Percentiles rank a stretch among this genome's conserved stretches.
Evolutionary conservation across 176 grass and related monocot species (phyloP).

Genomic region (Avena atlantica): DNA sequence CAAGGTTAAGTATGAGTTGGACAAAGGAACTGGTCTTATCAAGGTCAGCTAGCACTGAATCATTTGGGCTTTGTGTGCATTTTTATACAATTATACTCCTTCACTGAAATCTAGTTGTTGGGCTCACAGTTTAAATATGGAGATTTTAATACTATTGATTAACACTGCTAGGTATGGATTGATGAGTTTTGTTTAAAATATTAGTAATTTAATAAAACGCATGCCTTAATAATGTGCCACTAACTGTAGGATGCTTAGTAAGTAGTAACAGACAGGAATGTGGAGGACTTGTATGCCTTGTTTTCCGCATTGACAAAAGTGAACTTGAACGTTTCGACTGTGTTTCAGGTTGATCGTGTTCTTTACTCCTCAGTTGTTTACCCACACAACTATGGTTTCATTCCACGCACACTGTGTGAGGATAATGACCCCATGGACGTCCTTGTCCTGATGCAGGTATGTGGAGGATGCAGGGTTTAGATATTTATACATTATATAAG

Average conservation of each 20-base stretch:
- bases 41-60: slow-evolving; percentile 59
- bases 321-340: slow-evolving; percentile 8
- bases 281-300: not conserved
- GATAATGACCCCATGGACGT: slow-evolving; percentile 95
- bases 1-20: slow-evolving; percentile 97
- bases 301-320: slow-evolving; percentile 1
- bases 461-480: slow-evolving; percentile 8
- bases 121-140: not conserved
- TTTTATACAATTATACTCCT: not conserved
- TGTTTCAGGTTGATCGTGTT: slow-evolving; percentile 93
- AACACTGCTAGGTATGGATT: slow-evolving; percentile 3
- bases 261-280: slow-evolving; percentile 9
- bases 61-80: slow-evolving; percentile 6
- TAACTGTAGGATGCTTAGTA: slow-evolving; percentile 11
- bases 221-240: not conserved
- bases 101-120: slow-evolving; percentile 3
- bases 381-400: slow-evolving; percentile 98
- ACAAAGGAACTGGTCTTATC: slow-evolving; percentile 87
- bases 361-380: slow-evolving; percentile 98
- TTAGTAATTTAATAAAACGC: not conserved
- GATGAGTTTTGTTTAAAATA: not conserved
- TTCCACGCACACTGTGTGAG: slow-evolving; percentile 92
- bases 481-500: slow-evolving; percentile 15
- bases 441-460: slow-evolving; percentile 94
- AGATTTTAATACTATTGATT: slow-evolving; percentile 5